A percentile compares a stretch with the other conserved stretches of the same genome.
phyloP scores from a whole-genome alignment of 345 rosid genomes.

The Theobroma cacao region DNA sequence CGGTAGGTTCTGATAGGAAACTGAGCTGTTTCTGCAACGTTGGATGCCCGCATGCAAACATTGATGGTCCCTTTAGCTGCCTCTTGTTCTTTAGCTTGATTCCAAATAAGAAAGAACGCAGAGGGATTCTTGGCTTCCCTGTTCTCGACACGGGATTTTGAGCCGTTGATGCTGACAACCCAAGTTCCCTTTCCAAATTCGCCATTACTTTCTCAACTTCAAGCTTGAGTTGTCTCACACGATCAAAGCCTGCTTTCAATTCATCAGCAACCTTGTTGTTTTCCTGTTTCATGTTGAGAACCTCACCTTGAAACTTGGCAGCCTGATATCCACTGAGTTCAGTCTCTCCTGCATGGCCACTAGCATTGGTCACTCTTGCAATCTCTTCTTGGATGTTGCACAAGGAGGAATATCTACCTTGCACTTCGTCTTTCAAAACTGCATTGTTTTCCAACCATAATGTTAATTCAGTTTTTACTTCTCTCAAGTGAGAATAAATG shows the following conservation, averaged over 20 bases:
- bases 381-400: constrained; percentile 68
- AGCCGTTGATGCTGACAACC: constrained; percentile 31
- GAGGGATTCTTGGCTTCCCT: constrained; percentile 51
- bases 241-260: constrained; percentile 52
- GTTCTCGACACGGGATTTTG: constrained; percentile 8
- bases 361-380: constrained; percentile 35
- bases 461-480: constrained; percentile 66
- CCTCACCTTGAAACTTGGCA: constrained; percentile 81
- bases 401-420: constrained; percentile 48
- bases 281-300: constrained; percentile 89
- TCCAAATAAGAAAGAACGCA: constrained; percentile 89
- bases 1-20: constrained; percentile 18
- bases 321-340: constrained; percentile 60
- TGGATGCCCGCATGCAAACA: constrained; percentile 65
- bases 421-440: constrained; percentile 65
- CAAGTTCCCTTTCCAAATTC: constrained; percentile 55
- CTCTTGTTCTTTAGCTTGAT: constrained; percentile 64
- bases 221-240: constrained; percentile 38
- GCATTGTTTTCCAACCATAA: constrained; percentile 77
- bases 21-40: constrained; percentile 46
- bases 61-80: constrained; percentile 39
- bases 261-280: constrained; percentile 62
- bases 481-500: constrained; percentile 67
- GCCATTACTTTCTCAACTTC: constrained; percentile 51
- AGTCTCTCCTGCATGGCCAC: constrained; percentile 26